phyloP scores from a whole-genome alignment of 495 filamentous ascomycete species.

The Aspergillus campestris region DNA sequence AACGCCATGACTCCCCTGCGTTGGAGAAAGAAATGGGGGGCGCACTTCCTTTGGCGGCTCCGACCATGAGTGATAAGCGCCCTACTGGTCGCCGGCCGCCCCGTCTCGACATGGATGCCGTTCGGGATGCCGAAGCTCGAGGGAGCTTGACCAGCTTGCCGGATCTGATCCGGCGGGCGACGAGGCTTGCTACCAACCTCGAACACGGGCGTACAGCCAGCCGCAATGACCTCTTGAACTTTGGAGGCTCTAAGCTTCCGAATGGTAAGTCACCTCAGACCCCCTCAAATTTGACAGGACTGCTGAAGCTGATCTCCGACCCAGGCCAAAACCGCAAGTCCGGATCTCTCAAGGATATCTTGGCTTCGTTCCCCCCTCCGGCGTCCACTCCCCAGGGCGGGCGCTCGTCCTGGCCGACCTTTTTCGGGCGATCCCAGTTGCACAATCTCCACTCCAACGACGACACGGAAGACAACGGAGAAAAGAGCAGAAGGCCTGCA shows the following conservation, averaged over 20 bases:
- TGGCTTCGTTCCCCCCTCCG: constrained; percentile 86
- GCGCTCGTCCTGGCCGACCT: constrained; percentile 33
- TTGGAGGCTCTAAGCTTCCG: constrained; percentile 18
- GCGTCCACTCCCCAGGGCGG: constrained; percentile 47
- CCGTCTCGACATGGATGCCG: constrained; percentile 67
- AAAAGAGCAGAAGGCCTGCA: constrained; percentile 8
- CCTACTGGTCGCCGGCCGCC: constrained; percentile 55
- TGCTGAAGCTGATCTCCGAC: neutral
- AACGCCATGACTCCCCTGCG: constrained; percentile 5
- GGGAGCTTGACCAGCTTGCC: constrained; percentile 86
- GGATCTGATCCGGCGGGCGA: constrained; percentile 83
- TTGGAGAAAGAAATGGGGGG: constrained; percentile 27
- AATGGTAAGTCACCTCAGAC: constrained; percentile 15
- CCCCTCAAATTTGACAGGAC: neutral
- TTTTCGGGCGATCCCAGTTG: constrained; percentile 29
- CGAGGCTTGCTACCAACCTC: constrained; percentile 75
- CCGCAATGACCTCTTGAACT: constrained; percentile 41
- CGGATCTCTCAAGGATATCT: constrained; percentile 76
- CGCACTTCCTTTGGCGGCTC: constrained; percentile 28
- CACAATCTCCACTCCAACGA: constrained; percentile 26
- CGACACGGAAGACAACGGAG: constrained; percentile 13
- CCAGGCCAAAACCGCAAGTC: constrained; percentile 33
- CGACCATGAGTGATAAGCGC: constrained; percentile 35
- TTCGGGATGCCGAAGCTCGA: constrained; percentile 67
- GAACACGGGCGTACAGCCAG: constrained; percentile 82